phyloP scores from a whole-genome alignment of 2,329 filamentous ascomycete species.

The Tothia fuscella region DNA sequence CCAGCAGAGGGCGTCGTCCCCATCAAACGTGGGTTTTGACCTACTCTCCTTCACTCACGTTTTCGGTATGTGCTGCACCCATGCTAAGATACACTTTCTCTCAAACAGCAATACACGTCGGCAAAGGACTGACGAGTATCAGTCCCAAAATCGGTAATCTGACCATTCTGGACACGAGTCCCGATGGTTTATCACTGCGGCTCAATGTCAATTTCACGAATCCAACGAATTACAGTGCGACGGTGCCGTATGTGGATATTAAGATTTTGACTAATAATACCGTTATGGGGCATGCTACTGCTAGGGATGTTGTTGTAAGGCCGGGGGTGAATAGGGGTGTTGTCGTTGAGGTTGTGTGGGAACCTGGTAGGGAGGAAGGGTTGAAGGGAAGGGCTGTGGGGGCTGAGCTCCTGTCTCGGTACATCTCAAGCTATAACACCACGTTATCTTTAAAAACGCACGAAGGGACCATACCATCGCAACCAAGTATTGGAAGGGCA shows the following conservation, averaged over 20 bases:
- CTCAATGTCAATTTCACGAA: constrained; percentile 77
- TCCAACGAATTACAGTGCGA: constrained; percentile 73
- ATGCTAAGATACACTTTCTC: constrained; percentile 19
- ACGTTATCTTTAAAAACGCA: constrained; percentile 65
- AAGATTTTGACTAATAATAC: constrained; percentile 63
- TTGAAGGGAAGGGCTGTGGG: constrained; percentile 49
- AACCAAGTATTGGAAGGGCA: constrained; percentile 59
- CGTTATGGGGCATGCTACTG: constrained; percentile 62
- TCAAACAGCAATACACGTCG: constrained; percentile 45
- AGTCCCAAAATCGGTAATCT: constrained; percentile 59
- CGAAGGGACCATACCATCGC: constrained; percentile 56
- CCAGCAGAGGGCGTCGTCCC: constrained; percentile 74
- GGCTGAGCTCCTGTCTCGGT: constrained; percentile 66
- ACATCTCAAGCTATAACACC: constrained; percentile 76
- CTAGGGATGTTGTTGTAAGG: constrained; percentile 49
- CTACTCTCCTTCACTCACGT: too few species aligned
- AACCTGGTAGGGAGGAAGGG: constrained; percentile 53
- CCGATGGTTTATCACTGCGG: constrained; percentile 57
- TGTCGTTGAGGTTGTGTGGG: constrained; percentile 58
- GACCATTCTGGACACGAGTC: constrained; percentile 59
- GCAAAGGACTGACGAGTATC: constrained; percentile 21
- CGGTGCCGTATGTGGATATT: constrained; percentile 68
- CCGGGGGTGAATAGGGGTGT: constrained; percentile 63
- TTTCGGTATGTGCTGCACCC: constrained; percentile 12
- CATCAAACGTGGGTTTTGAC: constrained; percentile 74